Evolutionary conservation across 805 yeast species (phyloP).

Genomic region (Pichia nanzhaoensis): DNA sequence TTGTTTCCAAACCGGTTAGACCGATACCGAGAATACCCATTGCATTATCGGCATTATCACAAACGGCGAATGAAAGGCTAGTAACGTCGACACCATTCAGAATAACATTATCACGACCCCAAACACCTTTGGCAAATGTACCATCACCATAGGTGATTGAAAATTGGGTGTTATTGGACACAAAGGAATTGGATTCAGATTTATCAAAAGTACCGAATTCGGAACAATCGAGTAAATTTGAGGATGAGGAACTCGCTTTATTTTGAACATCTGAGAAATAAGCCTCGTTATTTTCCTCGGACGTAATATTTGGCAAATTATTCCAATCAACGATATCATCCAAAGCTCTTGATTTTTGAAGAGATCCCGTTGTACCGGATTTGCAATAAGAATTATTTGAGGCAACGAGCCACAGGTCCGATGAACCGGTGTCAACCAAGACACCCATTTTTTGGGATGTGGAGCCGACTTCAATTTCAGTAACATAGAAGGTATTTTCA

Average conservation of each 20-base stretch:
- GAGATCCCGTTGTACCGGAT: constrained; percentile 12
- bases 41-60: constrained; percentile 53
- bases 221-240: constrained; percentile 30
- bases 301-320: background rate
- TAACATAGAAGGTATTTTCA: constrained; percentile 39
- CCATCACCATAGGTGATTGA: constrained; percentile 42
- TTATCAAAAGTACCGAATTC: constrained; percentile 43
- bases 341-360: constrained; percentile 1
- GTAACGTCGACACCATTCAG: constrained; percentile 44
- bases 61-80: constrained; percentile 66
- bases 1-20: constrained; percentile 58
- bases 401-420: constrained; percentile 62
- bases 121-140: constrained; percentile 41
- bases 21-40: constrained; percentile 75
- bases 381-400: constrained; percentile 42
- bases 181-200: constrained; percentile 33
- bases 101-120: constrained; percentile 58
- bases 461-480: constrained; percentile 47
- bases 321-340: constrained; percentile 11
- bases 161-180: constrained; percentile 36
- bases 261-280: background rate
- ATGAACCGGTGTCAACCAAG: constrained; percentile 67
- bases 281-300: background rate
- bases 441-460: constrained; percentile 48
- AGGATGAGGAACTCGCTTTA: background rate